Percentiles rank a stretch among this genome's conserved stretches.
Conservation (phyloP, 2,329 filamentous ascomycete genomes). For the Plenodomus lindquistii region DNA sequence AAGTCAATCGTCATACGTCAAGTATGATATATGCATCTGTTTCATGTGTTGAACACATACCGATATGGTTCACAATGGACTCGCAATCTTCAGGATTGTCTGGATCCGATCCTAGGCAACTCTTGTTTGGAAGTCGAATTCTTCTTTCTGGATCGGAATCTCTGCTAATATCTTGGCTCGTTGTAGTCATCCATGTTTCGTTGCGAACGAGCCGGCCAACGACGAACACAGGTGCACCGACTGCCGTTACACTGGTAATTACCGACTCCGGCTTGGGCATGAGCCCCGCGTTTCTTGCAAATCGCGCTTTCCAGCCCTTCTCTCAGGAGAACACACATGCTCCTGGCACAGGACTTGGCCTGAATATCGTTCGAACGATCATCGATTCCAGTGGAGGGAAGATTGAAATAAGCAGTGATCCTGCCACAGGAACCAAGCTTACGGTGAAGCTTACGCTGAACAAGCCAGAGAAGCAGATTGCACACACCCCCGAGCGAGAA, state of each 20-base stretch:
- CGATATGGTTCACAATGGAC: too few species aligned
- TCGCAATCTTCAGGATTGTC: too few species aligned
- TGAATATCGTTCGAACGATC: slow-evolving; percentile 36
- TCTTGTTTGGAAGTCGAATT: not conserved
- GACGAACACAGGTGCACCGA: slow-evolving; percentile 4
- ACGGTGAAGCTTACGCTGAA: slow-evolving; percentile 23
- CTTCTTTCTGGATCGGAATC: too few species aligned
- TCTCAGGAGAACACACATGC: slow-evolving; percentile 37
- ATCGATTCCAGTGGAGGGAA: slow-evolving; percentile 34
- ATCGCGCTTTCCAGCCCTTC: slow-evolving; percentile 40
- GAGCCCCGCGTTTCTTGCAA: slow-evolving; percentile 36
- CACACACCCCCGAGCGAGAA: slow-evolving; percentile 2
- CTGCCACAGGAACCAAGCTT: slow-evolving; percentile 17
- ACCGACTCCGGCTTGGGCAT: slow-evolving; percentile 42
- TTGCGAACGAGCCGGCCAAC: slow-evolving; percentile 16
- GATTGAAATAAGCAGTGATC: slow-evolving; percentile 32
- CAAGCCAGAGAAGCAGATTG: slow-evolving; percentile 3
- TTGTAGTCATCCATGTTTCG: slow-evolving; percentile 27
- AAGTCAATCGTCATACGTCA: too few species aligned
- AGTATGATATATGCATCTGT: too few species aligned
- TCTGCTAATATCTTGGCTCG: not conserved
- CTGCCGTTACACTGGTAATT: slow-evolving; percentile 40
- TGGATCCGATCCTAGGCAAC: too few species aligned
- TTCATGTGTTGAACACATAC: too few species aligned
- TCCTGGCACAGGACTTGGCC: slow-evolving; percentile 29